A percentile compares a stretch with the other conserved stretches of the same genome.
phyloP scores from a whole-genome alignment of 768 basidiomycete species.

The Dioszegia aurantiaca region DNA sequence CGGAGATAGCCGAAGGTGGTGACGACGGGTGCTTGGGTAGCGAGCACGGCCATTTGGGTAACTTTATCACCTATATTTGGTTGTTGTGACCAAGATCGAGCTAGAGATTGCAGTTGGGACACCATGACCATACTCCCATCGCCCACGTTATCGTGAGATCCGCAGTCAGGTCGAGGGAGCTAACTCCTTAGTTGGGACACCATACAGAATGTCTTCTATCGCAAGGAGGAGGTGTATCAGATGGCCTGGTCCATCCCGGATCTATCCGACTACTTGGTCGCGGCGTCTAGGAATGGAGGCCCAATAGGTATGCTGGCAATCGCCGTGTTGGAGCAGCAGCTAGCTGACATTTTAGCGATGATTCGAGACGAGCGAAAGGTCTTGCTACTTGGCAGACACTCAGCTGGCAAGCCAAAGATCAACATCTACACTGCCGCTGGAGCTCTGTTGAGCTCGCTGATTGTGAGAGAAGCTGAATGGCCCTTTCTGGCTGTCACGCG shows the following conservation, averaged over 20 bases:
- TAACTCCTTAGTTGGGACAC: conserved; percentile 66
- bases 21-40: background rate
- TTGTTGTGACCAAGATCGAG: no score
- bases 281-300: conserved; percentile 80
- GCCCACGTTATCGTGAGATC: conserved; percentile 20
- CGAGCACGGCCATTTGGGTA: conserved; percentile 1
- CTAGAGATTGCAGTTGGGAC: no score
- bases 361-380: conserved; percentile 82
- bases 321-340: no score
- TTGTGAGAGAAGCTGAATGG: conserved; percentile 51
- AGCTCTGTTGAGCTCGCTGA: conserved; percentile 56
- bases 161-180: background rate
- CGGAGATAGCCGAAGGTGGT: background rate
- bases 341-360: conserved; percentile 60
- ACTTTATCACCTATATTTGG: background rate
- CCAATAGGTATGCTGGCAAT: conserved; percentile 65
- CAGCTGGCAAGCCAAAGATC: conserved; percentile 73
- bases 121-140: conserved; percentile 16
- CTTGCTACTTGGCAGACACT: conserved; percentile 61
- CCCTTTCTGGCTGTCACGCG: conserved; percentile 15
- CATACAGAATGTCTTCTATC: conserved; percentile 80
- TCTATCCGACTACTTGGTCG: conserved; percentile 72
- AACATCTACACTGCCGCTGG: conserved; percentile 85
- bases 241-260: conserved; percentile 74
- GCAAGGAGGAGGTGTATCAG: conserved; percentile 74